Evolutionary conservation across 805 yeast genomes (phyloP).

Genomic region (Candida hungchunana): DNA sequence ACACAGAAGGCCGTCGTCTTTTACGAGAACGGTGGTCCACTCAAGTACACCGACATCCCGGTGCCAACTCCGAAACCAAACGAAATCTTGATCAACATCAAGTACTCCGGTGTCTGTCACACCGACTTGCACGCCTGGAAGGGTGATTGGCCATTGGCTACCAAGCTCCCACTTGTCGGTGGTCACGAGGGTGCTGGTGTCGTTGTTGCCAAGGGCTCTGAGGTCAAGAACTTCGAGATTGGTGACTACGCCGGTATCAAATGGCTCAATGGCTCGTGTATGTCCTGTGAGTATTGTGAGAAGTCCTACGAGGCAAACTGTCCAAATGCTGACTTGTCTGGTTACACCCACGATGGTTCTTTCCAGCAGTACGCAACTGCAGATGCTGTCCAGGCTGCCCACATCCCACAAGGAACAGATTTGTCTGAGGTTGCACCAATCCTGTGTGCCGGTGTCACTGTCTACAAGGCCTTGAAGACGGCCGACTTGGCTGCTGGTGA

Average conservation of each 20-base stretch:
- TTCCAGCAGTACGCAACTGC: constrained; percentile 65
- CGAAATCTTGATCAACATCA: constrained; percentile 52
- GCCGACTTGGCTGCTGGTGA: constrained; percentile 58
- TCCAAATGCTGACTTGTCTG: constrained; percentile 63
- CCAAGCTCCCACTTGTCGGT: constrained; percentile 61
- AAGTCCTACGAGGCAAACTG: constrained; percentile 60
- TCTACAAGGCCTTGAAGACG: constrained; percentile 62
- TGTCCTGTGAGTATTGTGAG: constrained; percentile 61
- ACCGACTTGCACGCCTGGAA: constrained; percentile 61
- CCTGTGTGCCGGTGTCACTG: constrained; percentile 46
- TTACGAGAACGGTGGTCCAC: constrained; percentile 44
- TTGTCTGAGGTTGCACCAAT: constrained; percentile 56
- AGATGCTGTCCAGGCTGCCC: constrained; percentile 60
- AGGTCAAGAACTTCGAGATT: constrained; percentile 54
- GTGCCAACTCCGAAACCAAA: constrained; percentile 54
- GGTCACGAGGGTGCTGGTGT: constrained; percentile 76
- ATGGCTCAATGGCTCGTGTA: constrained; percentile 67
- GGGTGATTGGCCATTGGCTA: constrained; percentile 55
- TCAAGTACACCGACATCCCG: constrained; percentile 46
- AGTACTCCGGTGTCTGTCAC: constrained; percentile 64
- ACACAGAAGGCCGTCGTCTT: constrained; percentile 50
- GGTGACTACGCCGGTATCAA: constrained; percentile 68
- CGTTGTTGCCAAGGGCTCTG: constrained; percentile 58
- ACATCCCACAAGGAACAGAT: constrained; percentile 51
- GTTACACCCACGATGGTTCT: constrained; percentile 53